Evolutionary conservation across 129 eudicot genomes (phyloP).

Genomic region (Helichrysum umbraculigerum): DNA sequence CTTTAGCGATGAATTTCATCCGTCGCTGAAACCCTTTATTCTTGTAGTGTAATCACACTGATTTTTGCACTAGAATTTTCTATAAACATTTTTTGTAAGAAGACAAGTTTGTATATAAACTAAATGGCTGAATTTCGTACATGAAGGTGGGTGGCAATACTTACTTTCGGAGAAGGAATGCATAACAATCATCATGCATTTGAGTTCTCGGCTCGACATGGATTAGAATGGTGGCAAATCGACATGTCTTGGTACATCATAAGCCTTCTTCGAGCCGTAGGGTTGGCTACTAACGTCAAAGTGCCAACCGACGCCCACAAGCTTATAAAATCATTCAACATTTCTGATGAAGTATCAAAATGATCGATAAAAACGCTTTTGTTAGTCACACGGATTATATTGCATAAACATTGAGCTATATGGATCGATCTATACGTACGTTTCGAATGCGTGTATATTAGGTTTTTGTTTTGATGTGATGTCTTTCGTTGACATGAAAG

Average conservation of each 20-base stretch:
- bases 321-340: constrained; percentile 27
- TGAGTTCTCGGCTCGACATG: constrained; percentile 82
- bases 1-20: too few species aligned
- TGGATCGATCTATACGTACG: constrained; percentile 19
- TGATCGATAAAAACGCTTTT: not conserved
- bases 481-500: constrained; percentile 13
- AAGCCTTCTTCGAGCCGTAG: constrained; percentile 50
- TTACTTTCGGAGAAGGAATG: constrained; percentile 85
- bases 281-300: constrained; percentile 71
- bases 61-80: not conserved
- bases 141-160: constrained; percentile 74
- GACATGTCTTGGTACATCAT: constrained; percentile 73
- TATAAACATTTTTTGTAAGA: not conserved
- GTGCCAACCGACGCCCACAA: constrained; percentile 56
- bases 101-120: not conserved
- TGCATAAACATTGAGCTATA: constrained; percentile 13
- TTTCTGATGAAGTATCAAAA: constrained; percentile 10
- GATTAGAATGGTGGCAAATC: constrained; percentile 81
- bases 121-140: not conserved
- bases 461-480: constrained; percentile 15
- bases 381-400: constrained; percentile 21
- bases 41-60: too few species aligned
- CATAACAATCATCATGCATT: constrained; percentile 83
- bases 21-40: too few species aligned
- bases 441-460: constrained; percentile 25